Evolutionary conservation across 768 basidiomycete species (phyloP).

Genomic region (Boletus rubroflammeus): DNA sequence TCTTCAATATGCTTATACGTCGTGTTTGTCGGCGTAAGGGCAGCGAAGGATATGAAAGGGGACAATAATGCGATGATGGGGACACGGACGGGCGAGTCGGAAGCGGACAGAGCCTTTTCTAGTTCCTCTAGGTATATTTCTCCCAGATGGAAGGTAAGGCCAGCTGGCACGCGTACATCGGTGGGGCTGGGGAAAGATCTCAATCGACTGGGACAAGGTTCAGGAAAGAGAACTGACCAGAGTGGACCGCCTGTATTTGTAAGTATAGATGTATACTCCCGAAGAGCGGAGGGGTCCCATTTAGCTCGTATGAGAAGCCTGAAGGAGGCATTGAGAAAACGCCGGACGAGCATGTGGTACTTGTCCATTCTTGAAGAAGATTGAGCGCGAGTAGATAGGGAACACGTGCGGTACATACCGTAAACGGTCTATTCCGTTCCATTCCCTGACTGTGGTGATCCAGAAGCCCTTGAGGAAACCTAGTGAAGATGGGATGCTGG

Average conservation of each 20-base stretch:
- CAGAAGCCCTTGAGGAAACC: constrained; percentile 87
- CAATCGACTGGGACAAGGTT: not conserved
- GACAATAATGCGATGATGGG: constrained; percentile 53
- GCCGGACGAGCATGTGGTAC: constrained; percentile 91
- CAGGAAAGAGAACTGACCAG: constrained; percentile 48
- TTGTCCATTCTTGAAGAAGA: constrained; percentile 77
- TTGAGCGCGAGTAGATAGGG: not conserved
- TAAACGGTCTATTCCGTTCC: constrained; percentile 88
- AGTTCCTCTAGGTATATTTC: constrained; percentile 92
- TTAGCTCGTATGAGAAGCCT: constrained; percentile 64
- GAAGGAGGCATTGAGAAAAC: constrained; percentile 85
- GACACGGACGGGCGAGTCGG: constrained; percentile 33
- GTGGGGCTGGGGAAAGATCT: constrained; percentile 45
- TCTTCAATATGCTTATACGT: constrained; percentile 74
- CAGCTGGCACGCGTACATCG: constrained; percentile 69
- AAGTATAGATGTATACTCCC: constrained; percentile 69
- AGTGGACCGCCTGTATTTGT: constrained; percentile 70
- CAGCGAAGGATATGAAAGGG: constrained; percentile 73
- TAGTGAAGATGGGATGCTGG: constrained; percentile 54
- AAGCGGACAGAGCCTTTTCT: constrained; percentile 52
- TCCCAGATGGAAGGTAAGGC: constrained; percentile 80
- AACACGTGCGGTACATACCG: constrained; percentile 48
- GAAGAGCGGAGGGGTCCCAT: constrained; percentile 59
- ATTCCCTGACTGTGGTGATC: constrained; percentile 86
- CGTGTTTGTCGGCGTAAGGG: constrained; percentile 57